Evolutionary conservation across 805 yeast species (phyloP).

Genomic region (Komagataella ulmi): DNA sequence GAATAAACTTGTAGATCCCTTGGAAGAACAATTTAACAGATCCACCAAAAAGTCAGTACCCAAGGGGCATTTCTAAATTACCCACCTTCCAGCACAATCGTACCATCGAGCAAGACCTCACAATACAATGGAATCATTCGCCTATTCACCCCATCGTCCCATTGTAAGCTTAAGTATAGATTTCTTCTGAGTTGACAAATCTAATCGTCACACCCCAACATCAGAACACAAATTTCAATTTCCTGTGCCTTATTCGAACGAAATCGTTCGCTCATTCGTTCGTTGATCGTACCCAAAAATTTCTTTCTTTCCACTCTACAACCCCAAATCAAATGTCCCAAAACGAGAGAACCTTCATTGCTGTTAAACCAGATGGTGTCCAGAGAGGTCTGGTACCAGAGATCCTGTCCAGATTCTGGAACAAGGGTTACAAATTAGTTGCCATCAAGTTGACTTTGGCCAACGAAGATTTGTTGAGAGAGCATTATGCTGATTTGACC

Average conservation of each 20-base stretch:
- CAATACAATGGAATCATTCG: too few species aligned
- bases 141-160: too few species aligned
- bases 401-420: slow-evolving; percentile 87
- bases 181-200: too few species aligned
- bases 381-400: slow-evolving; percentile 94
- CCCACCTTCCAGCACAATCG: too few species aligned
- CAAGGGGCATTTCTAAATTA: too few species aligned
- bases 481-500: slow-evolving; percentile 93
- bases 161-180: too few species aligned
- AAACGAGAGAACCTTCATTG: slow-evolving; percentile 84
- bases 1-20: too few species aligned
- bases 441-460: slow-evolving; percentile 89
- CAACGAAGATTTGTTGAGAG: slow-evolving; percentile 73
- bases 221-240: background rate
- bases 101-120: too few species aligned
- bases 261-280: background rate
- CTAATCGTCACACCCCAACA: background rate
- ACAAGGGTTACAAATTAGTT: slow-evolving; percentile 95
- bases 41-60: too few species aligned
- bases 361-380: slow-evolving; percentile 98
- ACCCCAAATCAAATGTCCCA: slow-evolving; percentile 26
- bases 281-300: background rate
- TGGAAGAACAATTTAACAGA: too few species aligned
- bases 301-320: background rate
- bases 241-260: background rate